Base-by-base conservation (phyloP, 441 rosid genomes). In the Populus tomentosa region DNA sequence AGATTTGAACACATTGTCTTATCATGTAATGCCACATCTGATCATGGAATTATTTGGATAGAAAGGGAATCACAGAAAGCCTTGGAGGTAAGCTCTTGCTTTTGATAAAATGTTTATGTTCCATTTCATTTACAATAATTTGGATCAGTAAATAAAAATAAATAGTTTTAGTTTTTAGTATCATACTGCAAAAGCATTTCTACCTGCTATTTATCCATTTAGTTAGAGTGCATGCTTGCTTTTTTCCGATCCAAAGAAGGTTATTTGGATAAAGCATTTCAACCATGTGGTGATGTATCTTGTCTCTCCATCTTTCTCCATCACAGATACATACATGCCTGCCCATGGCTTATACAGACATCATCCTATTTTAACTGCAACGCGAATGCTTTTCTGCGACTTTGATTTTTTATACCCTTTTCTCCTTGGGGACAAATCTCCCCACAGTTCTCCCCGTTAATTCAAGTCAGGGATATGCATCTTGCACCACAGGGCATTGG, bases 1-100 rank as follows among this genome's bases (percentile, higher is more conserved):
- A 91, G 98, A 77, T 96, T 95, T 69, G 99, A 96, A 74, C 98
- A 91, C 82, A 96, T 96, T 16, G 95, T 96, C 56, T 83, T 96
- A 68, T 92, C 99, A 7, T 92, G 92, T 53, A 91, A 90, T 70
- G 95, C 96, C 62, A 94, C 94, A 10, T 89, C 99, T 0, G 99
- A 94, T 86, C 99, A 96, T 80, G 99, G 77, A 16, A 90, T 96
- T 77, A 35, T 96, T 53, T 96, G 98, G 97, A 94, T 96, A 61
- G 92, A 88, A 84, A 91, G 83, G 81, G 97, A 94, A 85, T 78
- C 98, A 4, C 90, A 90, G 81, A 96, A 91, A 86, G 97, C 94
- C 59, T 75, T 90, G 79, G 72, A 83, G 77, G 98, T 89, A 74
- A 73, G 63, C 28, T 30, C 64, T 67, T 20, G 32, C 24, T 35